phyloP scores from a whole-genome alignment of 2,329 filamentous ascomycete genomes.

The Colletotrichum eleusines region DNA sequence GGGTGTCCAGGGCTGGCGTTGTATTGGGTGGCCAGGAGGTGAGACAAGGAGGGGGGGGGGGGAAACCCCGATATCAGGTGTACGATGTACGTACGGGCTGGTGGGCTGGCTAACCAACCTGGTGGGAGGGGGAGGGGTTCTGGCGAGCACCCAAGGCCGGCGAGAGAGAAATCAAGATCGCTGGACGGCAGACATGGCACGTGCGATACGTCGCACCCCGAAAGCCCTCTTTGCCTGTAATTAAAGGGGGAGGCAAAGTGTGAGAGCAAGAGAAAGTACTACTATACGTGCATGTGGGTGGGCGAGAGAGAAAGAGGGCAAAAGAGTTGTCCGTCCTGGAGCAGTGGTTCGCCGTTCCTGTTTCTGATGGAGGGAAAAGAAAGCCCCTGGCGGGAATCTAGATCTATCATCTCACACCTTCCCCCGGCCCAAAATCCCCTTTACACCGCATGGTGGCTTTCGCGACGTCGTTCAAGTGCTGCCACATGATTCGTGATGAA shows the following conservation, averaged over 20 bases:
- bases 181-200: not conserved
- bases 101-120: not conserved
- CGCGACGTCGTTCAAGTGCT: slow-evolving; percentile 32
- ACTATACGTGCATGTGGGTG: too few species aligned
- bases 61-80: slow-evolving; percentile 14
- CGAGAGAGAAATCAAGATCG: not conserved
- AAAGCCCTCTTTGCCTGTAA: not conserved
- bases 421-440: not conserved
- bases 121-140: not conserved
- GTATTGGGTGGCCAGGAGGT: slow-evolving; percentile 13
- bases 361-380: not conserved
- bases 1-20: slow-evolving; percentile 7
- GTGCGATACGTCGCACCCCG: not conserved
- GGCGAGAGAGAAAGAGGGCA: not conserved
- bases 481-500: slow-evolving; percentile 31
- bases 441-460: slow-evolving; percentile 26
- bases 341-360: not conserved
- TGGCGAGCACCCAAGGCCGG: slow-evolving; percentile 1
- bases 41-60: slow-evolving; percentile 15
- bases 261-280: not conserved
- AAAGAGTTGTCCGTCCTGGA: not conserved
- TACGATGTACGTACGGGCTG: not conserved
- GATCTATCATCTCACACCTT: slow-evolving; percentile 29
- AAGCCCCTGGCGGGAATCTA: not conserved
- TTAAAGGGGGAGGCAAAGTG: not conserved